Base-by-base conservation (phyloP, 2,329 filamentous ascomycete genomes). In the Paracoccidioides brasiliensis region DNA sequence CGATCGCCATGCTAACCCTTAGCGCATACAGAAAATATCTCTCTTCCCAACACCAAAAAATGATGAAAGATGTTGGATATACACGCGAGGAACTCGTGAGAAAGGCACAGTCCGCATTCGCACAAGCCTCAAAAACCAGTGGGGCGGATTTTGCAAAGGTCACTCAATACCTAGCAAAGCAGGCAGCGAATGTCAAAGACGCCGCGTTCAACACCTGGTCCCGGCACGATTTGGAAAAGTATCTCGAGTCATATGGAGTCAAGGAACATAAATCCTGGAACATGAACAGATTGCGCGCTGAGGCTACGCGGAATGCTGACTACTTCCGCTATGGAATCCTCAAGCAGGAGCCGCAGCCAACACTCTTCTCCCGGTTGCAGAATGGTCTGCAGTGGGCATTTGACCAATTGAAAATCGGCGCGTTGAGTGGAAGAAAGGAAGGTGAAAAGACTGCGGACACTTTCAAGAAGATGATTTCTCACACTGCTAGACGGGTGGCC, bases 181-280 rank as follows among this genome's bases (percentile, higher is more conserved):
- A 81, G 57, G 81, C 82, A 33, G 88, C 86, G 4, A 78, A 79
- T 8, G 84, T 77, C 50, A 89, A 88, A 74, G 75, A 81, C 50
- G 76, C 71, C 30, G 75, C 80, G 0, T 91, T 91, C 60, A 82
- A 89, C 53, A 80, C 80, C 0, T 91, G 87, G 87, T 85, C 77
- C 30, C 74, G 78, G 52, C 78, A 76, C 43, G 85, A 91, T 32
- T 75, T 93, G 59, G 90, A 91, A 76, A 74, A 80, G 0, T 91
- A 90, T 65, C 79, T 91, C 5, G 87, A 91, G 66, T 85, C 82
- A 59, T 91, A 89, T 60, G 88, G 88, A 41, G 74, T 91, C 43
- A 77, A 79, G 54, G 74, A 80, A 43, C 84, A 83, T 45, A 84
- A 88, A 67, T 83, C 83, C 5, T 83, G 82, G 15, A 84, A 75